Base-by-base conservation (phyloP, 75 land plant genomes). In the Sequoiadendron giganteum region DNA sequence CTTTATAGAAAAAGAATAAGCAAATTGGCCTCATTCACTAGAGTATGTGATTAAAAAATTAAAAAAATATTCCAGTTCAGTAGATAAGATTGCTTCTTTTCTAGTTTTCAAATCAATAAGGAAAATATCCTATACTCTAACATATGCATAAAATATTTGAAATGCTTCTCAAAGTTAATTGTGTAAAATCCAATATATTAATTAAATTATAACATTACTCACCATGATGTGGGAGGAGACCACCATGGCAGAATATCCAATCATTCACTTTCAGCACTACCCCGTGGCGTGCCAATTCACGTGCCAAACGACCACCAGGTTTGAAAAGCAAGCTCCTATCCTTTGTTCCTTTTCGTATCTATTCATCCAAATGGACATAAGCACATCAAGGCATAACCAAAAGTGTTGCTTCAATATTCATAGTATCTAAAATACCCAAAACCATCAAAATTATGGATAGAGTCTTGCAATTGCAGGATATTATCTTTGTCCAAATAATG, bases 191-290 rank as follows among this genome's bases (percentile, higher is more conserved):
- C 30, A 28, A 43, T 28, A 5, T 45, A 28, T 82, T 30, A 61
- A 21, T 36, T 9, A 85, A 54, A 40, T 54, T 47, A 40, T 42
- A 32, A 76, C 40, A 80, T 14, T 30, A 76, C 86, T 89, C 90
- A 98, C 99, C 99, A 95, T 98, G 99, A 90, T 98, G 99, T 91
- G 99, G 99, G 86, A 95, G 96, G 87, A 98, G 92, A 32, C 99
- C 99, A 80, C 99, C 99, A 91, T 98, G 99, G 85, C 99, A 98
- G 86, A 98, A 98, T 5, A 98, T 87, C 99, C 99, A 98, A 82
- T 97, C 97, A 89, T 95, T 90, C 30, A 98, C 93, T 85, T 95
- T 93, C 49, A 98, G 91, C 72, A 95, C 97, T 76, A 98, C 99
- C 47, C 94, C 90, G 92, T 98, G 96, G 10, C 88, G 86, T 87